Conservation (phyloP, 768 basidiomycete species). For the Hemileccinum rubropunctum region DNA sequence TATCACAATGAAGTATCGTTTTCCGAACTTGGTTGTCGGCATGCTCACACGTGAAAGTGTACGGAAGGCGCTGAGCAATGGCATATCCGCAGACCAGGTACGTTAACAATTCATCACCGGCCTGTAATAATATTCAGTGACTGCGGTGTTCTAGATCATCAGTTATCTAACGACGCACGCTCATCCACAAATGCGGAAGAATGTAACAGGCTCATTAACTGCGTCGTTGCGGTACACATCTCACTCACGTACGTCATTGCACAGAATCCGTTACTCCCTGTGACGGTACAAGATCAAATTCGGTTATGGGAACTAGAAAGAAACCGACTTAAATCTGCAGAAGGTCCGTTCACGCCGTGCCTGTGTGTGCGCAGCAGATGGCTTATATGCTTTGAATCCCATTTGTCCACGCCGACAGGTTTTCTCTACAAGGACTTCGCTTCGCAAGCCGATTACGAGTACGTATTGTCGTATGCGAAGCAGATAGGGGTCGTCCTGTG, state of each 20-base stretch:
- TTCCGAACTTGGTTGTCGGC: conserved; percentile 96
- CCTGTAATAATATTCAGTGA: conserved; percentile 9
- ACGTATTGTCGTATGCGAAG: conserved; percentile 81
- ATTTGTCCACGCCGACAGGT: conserved; percentile 43
- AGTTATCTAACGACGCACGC: conserved; percentile 92
- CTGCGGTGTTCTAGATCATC: conserved; percentile 67
- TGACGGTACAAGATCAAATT: conserved; percentile 97
- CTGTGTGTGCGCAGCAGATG: conserved; percentile 11
- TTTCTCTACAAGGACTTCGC: conserved; percentile 88
- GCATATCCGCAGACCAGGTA: conserved; percentile 96
- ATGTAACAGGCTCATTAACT: conserved; percentile 46
- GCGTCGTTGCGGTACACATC: not conserved
- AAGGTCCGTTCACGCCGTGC: conserved; percentile 53
- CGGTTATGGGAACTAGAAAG: conserved; percentile 96
- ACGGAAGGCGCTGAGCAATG: conserved; percentile 88
- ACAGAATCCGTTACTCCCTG: conserved; percentile 89
- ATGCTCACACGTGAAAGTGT: conserved; percentile 94
- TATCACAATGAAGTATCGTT: conserved; percentile 87
- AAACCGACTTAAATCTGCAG: conserved; percentile 83
- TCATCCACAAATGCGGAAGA: conserved; percentile 97
- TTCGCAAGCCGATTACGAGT: conserved; percentile 83
- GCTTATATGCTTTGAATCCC: conserved; percentile 2
- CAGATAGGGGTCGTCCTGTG: conserved; percentile 80
- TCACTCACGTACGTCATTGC: conserved; percentile 17
- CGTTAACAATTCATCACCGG: conserved; percentile 24